A percentile compares a stretch with the other conserved stretches of the same genome.
Evolutionary conservation across 805 yeast species (phyloP).

Genomic region (Candida taoyuanica): DNA sequence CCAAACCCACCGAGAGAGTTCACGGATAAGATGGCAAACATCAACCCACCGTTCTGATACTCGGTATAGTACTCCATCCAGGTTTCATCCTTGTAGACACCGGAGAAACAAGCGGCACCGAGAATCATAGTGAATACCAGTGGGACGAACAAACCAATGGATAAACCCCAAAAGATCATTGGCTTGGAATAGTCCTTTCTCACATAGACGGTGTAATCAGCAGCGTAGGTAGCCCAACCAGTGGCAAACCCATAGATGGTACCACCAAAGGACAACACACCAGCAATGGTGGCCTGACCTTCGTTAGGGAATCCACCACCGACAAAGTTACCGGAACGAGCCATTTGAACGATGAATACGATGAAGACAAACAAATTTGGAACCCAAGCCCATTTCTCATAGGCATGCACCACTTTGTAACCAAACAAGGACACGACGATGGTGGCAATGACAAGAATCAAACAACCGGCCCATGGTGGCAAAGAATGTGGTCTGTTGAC

Average conservation of each 20-base stretch:
- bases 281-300: constrained; percentile 71
- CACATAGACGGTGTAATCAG: constrained; percentile 89
- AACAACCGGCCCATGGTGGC: constrained; percentile 91
- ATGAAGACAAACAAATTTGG: constrained; percentile 72
- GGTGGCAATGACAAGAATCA: constrained; percentile 64
- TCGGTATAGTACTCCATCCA: constrained; percentile 49
- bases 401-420: constrained; percentile 72
- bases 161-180: constrained; percentile 60
- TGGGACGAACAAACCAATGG: constrained; percentile 62
- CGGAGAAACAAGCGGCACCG: constrained; percentile 85
- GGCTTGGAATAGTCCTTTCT: constrained; percentile 54
- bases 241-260: constrained; percentile 83
- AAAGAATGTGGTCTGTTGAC: constrained; percentile 55
- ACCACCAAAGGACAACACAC: constrained; percentile 77
- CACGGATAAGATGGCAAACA: constrained; percentile 70
- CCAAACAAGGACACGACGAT: constrained; percentile 78
- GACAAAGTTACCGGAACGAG: constrained; percentile 59
- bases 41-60: constrained; percentile 74
- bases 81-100: constrained; percentile 40
- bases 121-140: constrained; percentile 66
- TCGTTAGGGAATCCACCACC: constrained; percentile 40
- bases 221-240: constrained; percentile 92
- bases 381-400: constrained; percentile 86
- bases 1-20: constrained; percentile 87
- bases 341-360: constrained; percentile 73